Base-by-base conservation (phyloP, 192 early-diverging fungal species). In the Cetraspora pellucida region DNA sequence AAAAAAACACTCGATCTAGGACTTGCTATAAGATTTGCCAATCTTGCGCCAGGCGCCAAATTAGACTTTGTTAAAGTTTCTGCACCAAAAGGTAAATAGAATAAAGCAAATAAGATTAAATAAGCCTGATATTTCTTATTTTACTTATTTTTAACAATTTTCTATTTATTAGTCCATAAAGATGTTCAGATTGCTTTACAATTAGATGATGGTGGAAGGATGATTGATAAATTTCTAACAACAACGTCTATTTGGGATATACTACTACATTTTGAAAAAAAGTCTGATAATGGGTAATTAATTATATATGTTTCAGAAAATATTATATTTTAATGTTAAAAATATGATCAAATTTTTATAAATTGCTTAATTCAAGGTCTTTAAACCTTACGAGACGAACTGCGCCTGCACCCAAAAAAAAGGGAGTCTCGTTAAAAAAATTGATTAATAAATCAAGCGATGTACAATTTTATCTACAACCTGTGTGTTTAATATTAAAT, bases 31-130 rank as follows among this genome's bases (percentile, higher is more conserved):
- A 90, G 94, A 45, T 92, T 95, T 82, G 92, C 93, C 43, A 95
- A 94, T 77, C 81, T 96, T 44, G 90, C 93, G 3, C 82, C 90
- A 3, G 92, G 92, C 16, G 94, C 93, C 59, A 94, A 90, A 72
- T 86, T 96, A 9, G 84, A 83, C 45, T 83, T 96, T 19, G 78
- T 82, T 19, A 73, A 49, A 43, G 57, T 55, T 14, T 28, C 9
- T 44, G 59, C 73, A 27, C 43, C 73, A 28, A 75, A 75, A 45
- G 73, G 73, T 75, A 65, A 17, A 31, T 13, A 17, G 28, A 63
- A 1, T 3, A 3, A 63, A 14, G 17, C 50, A 13, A 1, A 1
- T n/a, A 37, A 11, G 13, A 37, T 43, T 4, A 17, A 16, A 37
- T 19, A 65, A 31, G 13, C 9, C 9, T 9, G 25, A 71, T 6